phyloP scores from a whole-genome alignment of 2,329 filamentous ascomycete genomes.

The Pseudocercospora fuligena region DNA sequence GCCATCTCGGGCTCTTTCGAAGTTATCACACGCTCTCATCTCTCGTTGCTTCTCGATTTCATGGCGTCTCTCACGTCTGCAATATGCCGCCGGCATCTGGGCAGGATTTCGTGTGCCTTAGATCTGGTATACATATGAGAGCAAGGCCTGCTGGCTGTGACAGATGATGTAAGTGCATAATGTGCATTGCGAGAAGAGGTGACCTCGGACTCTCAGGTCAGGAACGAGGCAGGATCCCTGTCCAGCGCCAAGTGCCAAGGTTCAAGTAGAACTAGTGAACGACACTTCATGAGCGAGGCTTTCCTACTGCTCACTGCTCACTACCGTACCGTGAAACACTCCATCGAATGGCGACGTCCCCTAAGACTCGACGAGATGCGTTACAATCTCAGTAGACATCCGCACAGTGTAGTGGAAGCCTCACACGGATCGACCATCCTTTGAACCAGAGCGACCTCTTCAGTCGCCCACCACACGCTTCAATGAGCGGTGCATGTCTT shows the following conservation, averaged over 20 bases:
- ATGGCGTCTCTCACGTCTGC: neutral
- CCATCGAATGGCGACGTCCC: neutral
- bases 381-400: neutral
- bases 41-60: neutral
- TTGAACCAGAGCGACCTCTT: neutral
- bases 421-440: neutral
- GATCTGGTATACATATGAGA: too few relatives aligned
- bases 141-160: too few relatives aligned
- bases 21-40: too few relatives aligned
- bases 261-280: neutral
- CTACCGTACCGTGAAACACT: neutral
- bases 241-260: neutral
- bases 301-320: neutral
- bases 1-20: too few relatives aligned
- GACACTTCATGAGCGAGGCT: neutral
- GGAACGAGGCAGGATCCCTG: neutral
- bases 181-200: too few relatives aligned
- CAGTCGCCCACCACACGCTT: neutral
- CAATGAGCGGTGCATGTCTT: neutral
- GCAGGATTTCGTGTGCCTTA: neutral
- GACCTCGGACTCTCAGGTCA: neutral
- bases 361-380: neutral
- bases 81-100: neutral
- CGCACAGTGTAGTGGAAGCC: neutral
- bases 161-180: neutral